Evolutionary conservation across 148 eudicot genomes (phyloP).

Genomic region (Rhododendron henanense): DNA sequence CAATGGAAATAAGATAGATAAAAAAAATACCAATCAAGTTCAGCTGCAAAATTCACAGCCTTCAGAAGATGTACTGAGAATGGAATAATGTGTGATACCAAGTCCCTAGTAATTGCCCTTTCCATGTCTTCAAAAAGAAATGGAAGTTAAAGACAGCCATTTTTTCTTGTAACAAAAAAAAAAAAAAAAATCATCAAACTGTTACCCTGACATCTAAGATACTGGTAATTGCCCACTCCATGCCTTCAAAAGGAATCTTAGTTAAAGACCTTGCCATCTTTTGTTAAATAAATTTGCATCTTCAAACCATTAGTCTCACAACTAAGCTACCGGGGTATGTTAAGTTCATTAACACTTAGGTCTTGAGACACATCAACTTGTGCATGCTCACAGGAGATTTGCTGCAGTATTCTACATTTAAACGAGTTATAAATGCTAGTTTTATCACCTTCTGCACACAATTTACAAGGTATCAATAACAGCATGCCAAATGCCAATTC

Average conservation of each 20-base stretch:
- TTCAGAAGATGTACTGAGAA: conserved; percentile 63
- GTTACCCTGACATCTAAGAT: neutral
- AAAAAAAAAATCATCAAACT: neutral
- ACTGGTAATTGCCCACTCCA: conserved; percentile 86
- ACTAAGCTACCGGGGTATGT: neutral
- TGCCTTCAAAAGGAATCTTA: conserved; percentile 42
- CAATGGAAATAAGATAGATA: conserved; percentile 3
- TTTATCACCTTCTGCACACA: neutral
- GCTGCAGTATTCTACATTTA: neutral
- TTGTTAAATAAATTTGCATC: neutral
- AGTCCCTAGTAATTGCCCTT: conserved; percentile 92
- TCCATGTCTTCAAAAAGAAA: conserved; percentile 70
- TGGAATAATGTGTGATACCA: conserved; percentile 70
- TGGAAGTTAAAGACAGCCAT: conserved; percentile 3
- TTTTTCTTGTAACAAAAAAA: neutral
- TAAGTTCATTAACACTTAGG: neutral
- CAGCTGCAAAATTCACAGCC: conserved; percentile 89
- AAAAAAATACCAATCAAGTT: conserved; percentile 75
- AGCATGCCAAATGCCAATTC: conserved; percentile 1
- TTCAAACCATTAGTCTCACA: neutral
- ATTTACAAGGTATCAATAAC: neutral
- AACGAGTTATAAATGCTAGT: neutral
- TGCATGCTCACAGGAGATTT: neutral
- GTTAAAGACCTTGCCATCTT: neutral
- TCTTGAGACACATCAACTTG: conserved; percentile 6